phyloP scores from a whole-genome alignment of 768 basidiomycete species.

The Lentinula edodes region DNA sequence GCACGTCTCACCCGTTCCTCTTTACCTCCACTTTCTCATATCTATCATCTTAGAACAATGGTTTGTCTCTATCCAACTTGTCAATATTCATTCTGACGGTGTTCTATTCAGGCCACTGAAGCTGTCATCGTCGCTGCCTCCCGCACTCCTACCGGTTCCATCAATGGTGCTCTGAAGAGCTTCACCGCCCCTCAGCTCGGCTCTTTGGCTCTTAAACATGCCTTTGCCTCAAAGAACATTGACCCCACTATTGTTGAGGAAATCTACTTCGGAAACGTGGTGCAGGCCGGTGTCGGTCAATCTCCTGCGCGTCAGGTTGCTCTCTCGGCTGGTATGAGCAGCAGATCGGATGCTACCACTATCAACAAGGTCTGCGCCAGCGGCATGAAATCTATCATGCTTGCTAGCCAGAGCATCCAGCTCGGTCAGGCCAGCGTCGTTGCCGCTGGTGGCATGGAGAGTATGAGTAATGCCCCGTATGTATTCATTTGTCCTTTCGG shows the following conservation, averaged over 20 bases:
- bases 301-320: slow-evolving; percentile 97
- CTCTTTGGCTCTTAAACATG: slow-evolving; percentile 82
- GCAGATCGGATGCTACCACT: slow-evolving; percentile 92
- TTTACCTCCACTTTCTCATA: slow-evolving; percentile 31
- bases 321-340: slow-evolving; percentile 79
- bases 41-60: slow-evolving; percentile 41
- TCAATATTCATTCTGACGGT: background rate
- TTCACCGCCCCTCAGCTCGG: slow-evolving; percentile 92
- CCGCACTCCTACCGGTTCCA: slow-evolving; percentile 90
- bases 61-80: slow-evolving; percentile 24
- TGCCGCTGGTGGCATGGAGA: slow-evolving; percentile 97
- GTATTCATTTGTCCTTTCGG: slow-evolving; percentile 26
- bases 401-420: slow-evolving; percentile 87
- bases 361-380: slow-evolving; percentile 99
- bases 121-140: slow-evolving; percentile 91
- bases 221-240: slow-evolving; percentile 74
- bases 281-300: slow-evolving; percentile 96
- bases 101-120: slow-evolving; percentile 54
- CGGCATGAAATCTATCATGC: slow-evolving; percentile 92
- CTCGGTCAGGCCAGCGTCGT: slow-evolving; percentile 82
- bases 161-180: slow-evolving; percentile 85
- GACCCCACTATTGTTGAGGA: slow-evolving; percentile 86
- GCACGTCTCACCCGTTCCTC: slow-evolving; percentile 32
- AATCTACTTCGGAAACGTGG: slow-evolving; percentile 95
- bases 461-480: slow-evolving; percentile 98